Evolutionary conservation across 2,329 filamentous ascomycete species (phyloP).

Genomic region (Fusarium mexicanum): DNA sequence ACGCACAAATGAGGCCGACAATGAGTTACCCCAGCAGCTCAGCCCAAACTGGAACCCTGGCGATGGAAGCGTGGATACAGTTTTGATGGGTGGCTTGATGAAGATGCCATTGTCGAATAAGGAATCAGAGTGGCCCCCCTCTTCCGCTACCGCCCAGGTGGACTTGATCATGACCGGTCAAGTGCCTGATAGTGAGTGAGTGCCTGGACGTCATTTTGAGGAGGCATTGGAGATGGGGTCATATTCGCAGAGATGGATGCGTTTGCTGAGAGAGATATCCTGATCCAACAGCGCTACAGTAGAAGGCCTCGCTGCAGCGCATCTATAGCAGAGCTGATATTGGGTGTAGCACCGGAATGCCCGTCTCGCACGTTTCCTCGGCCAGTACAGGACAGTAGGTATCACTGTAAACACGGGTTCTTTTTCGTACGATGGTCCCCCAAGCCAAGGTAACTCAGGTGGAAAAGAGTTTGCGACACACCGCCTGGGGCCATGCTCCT

Average conservation of each 20-base stretch:
- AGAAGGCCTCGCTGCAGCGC: slow-evolving; percentile 25
- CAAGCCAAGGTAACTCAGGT: slow-evolving; percentile 2
- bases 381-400: slow-evolving; percentile 24
- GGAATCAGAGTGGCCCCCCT: slow-evolving; percentile 41
- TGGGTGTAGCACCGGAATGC: slow-evolving; percentile 15
- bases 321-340: slow-evolving; percentile 23
- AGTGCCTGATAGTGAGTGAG: slow-evolving; percentile 36
- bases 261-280: slow-evolving; percentile 1
- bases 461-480: slow-evolving; percentile 35
- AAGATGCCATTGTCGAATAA: slow-evolving; percentile 50
- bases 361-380: slow-evolving; percentile 31
- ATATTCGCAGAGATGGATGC: slow-evolving; percentile 9
- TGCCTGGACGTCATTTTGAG: slow-evolving; percentile 30
- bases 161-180: slow-evolving; percentile 31
- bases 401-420: slow-evolving; percentile 30
- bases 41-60: slow-evolving; percentile 5
- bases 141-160: slow-evolving; percentile 33
- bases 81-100: slow-evolving; percentile 19
- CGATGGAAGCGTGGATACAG: slow-evolving; percentile 7
- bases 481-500: slow-evolving; percentile 37
- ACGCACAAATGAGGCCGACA: slow-evolving; percentile 31
- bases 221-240: slow-evolving; percentile 21
- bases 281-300: slow-evolving; percentile 7
- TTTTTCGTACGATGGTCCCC: slow-evolving; percentile 33
- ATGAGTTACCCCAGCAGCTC: neutral